Evolutionary conservation across 2,329 filamentous ascomycete species (phyloP), one percentile per base, ranked within the genome.

Genomic region (Penicillium sp.): DNA sequence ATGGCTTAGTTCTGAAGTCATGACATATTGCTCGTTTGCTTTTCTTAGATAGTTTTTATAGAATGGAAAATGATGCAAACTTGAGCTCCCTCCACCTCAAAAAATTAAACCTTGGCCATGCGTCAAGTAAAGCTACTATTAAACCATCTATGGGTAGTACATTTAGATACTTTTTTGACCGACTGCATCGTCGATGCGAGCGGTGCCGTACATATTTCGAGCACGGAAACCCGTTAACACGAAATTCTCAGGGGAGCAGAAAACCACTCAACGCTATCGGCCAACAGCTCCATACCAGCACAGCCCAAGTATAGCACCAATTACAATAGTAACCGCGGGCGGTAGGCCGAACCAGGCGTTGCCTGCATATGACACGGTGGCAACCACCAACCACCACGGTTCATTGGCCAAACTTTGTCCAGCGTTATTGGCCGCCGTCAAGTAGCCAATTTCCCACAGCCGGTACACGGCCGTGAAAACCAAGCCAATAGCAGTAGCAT

Each of bases 391-490:
- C 84, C 86, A 88, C 84, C 85, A 88, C 0, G 86, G 85, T 62
- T 88, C 86, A 40, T 80, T 77, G 0, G 76, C 85, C 48, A 89
- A 69, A 65, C 83, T 86, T 51, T 78, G 81, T 0, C 86, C 86
- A 2, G 70, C 69, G 58, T 78, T 75, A 19, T 79, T 81, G 0
- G 77, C 76, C 25, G 82, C 75, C 13, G 83, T 84, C 6, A 89
- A 73, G 61, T 82, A 87, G 0, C 87, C 87, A 65, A 88, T 83
- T 73, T 87, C 80, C 84, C 84, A 88, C 7, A 89, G 73, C 2
- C 85, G 77, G 63, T 89, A 89, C 0, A 89, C 85, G 0, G 86
- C 87, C 0, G 86, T 88, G 56, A 86, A 89, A 0, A 89, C 84
- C 38, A 89, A 65, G 0, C 86, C 86, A 0, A 88, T 84, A 0